Conservation (phyloP, 768 basidiomycete genomes). For the Lactarius vividus region DNA sequence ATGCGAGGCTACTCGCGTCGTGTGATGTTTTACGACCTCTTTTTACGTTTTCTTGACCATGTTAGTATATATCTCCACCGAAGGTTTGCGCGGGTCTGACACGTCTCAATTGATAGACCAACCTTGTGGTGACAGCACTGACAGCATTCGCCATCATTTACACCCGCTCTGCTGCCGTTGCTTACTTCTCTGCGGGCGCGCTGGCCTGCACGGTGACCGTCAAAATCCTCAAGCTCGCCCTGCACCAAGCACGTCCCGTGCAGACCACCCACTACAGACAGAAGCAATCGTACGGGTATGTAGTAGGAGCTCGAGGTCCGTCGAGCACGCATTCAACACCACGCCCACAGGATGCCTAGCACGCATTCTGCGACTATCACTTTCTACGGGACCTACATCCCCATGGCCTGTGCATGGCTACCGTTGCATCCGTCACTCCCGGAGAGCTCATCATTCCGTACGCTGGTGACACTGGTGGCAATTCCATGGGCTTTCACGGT, state of each 20-base stretch:
- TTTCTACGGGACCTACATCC: conserved; percentile 60
- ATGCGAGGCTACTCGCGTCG: conserved; percentile 3
- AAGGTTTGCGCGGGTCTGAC: conserved; percentile 13
- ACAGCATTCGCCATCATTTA: conserved; percentile 52
- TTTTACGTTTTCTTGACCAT: conserved; percentile 22
- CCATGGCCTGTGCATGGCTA: conserved; percentile 54
- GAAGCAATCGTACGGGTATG: conserved; percentile 69
- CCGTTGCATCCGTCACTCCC: conserved; percentile 59
- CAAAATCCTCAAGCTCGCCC: conserved; percentile 56
- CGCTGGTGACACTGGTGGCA: conserved; percentile 45
- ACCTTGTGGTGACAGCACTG: conserved; percentile 50
- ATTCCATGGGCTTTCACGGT: conserved; percentile 56
- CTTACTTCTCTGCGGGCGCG: conserved; percentile 59
- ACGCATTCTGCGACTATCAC: conserved; percentile 73
- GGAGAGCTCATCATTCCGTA: conserved; percentile 37
- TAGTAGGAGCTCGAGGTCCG: neutral
- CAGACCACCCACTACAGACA: conserved; percentile 35
- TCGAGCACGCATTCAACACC: neutral
- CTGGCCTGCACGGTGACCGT: conserved; percentile 54
- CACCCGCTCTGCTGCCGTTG: conserved; percentile 59
- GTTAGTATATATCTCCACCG: conserved; percentile 15
- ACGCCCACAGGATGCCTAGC: conserved; percentile 66
- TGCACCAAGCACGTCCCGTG: conserved; percentile 64
- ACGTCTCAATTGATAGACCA: conserved; percentile 44
- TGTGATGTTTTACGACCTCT: neutral